phyloP scores from a whole-genome alignment of 345 rosid species.

The Clausena lansium region DNA sequence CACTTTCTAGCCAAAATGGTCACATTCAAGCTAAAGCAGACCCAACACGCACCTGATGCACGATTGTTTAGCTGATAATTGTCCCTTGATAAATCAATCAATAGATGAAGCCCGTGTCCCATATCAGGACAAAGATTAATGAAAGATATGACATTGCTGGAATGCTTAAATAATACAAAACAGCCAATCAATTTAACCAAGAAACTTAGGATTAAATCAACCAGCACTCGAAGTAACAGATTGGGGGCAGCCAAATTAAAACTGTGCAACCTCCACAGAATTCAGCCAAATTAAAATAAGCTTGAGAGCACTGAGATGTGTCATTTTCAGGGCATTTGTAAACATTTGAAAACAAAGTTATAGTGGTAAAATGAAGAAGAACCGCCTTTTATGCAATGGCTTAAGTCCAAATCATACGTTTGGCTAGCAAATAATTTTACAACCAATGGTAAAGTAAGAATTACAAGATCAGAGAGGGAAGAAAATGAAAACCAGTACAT shows the following conservation, averaged over 20 bases:
- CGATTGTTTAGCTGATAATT: not conserved
- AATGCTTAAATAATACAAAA: not conserved
- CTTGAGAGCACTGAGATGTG: not conserved
- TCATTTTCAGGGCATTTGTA: not conserved
- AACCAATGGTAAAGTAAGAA: not conserved
- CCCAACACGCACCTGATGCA: not conserved
- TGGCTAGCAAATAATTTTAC: not conserved
- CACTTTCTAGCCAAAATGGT: slow-evolving; percentile 17
- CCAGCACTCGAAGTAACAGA: not conserved
- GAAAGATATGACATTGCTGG: not conserved
- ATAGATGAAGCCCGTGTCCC: not conserved
- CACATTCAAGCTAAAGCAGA: slow-evolving; percentile 11
- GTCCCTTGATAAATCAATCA: slow-evolving; percentile 8
- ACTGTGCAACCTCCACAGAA: not conserved
- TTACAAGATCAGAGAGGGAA: not conserved
- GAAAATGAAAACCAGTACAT: not conserved
- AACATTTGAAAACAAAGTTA: not conserved
- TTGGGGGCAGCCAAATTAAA: no score
- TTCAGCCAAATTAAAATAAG: not conserved
- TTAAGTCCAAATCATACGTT: not conserved
- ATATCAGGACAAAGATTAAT: not conserved
- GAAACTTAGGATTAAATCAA: not conserved
- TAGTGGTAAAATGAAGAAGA: no score
- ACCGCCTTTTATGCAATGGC: not conserved
- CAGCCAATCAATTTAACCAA: not conserved